Evolutionary conservation across 768 basidiomycete species (phyloP), one percentile per base, ranked within the genome.

Genomic region (Suillus paluster): DNA sequence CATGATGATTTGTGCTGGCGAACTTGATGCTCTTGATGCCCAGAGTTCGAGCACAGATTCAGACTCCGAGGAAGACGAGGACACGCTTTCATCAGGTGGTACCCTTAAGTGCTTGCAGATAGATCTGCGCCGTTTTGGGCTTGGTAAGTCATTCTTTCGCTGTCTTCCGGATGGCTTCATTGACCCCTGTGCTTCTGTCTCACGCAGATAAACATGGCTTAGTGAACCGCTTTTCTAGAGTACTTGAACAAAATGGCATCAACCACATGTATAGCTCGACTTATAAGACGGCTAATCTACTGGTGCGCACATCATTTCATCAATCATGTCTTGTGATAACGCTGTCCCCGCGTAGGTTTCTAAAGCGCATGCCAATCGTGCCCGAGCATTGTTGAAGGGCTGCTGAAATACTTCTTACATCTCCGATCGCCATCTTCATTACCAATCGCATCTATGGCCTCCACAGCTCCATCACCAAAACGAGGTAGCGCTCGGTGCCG

Each of bases 241-340:
- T 91, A 23, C 83, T 93, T 14, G 88, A 89, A 60, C 81, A 84
- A 65, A 88, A 88, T 67, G 84, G 85, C 12, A 88, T 94, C 70
- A 90, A 92, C 75, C 90, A 92, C 70, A 89, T 93, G 84, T 93
- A 92, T 70, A 89, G 87, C 61, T 91, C 90, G 48, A 92, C 91
- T n/a, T 89, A 86, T 71, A 90, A 90, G 76, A 90, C 89, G 7
- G 91, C 91, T 60, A 93, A 94, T 73, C 73, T 94, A 36, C 78
- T 92, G 67, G 90, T 92, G 66, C 66, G 34, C 15, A 57, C 63
- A 78, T 69, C 58, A 46, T 59, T 66, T 48, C 52, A 25, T 27
- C 44, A 42, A 23, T 41, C 8, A 21, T 33, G 27, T 7, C 27
- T 53, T 30, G 45, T 34, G 59, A 53, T 36, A 4, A 42, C 52